Conservation (phyloP, 2,329 filamentous ascomycete genomes). For the Emergomyces orientalis region DNA sequence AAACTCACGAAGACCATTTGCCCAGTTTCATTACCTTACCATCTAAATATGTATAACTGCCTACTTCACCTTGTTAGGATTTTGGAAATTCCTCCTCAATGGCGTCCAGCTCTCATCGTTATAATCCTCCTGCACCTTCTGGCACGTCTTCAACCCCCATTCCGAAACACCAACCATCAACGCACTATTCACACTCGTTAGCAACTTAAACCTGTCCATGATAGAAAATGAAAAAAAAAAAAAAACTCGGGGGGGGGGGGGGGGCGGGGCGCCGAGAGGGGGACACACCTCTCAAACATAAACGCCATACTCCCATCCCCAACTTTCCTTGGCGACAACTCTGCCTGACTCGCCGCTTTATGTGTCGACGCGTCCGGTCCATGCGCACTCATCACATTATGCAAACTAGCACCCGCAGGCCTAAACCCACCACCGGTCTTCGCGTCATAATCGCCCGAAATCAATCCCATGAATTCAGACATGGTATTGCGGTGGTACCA, state of each 20-base stretch:
- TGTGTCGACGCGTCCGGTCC: conserved; percentile 50
- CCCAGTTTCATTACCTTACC: too few species aligned
- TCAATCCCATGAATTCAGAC: conserved; percentile 58
- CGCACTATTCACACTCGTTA: conserved; percentile 41
- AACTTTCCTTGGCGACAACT: conserved; percentile 48
- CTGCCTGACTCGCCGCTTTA: conserved; percentile 45
- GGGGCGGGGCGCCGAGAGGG: too few species aligned
- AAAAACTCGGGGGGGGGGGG: too few species aligned
- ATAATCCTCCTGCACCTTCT: conserved; percentile 63
- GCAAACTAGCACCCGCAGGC: conserved; percentile 53
- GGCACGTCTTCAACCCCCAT: conserved; percentile 61
- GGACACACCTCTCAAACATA: conserved; percentile 50
- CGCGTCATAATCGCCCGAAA: conserved; percentile 53
- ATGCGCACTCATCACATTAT: conserved; percentile 65
- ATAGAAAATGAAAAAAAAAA: background rate
- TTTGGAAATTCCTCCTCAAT: conserved; percentile 54
- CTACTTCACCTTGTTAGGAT: conserved; percentile 38
- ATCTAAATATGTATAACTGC: background rate
- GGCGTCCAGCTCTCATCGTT: conserved; percentile 73
- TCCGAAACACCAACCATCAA: conserved; percentile 64
- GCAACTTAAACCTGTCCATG: conserved; percentile 17
- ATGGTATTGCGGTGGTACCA: conserved; percentile 59
- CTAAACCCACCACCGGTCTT: conserved; percentile 49
- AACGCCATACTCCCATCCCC: conserved; percentile 54
- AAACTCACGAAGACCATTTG: too few species aligned